phyloP scores from a whole-genome alignment of 2,329 filamentous ascomycete genomes.

The Hortaea werneckii region DNA sequence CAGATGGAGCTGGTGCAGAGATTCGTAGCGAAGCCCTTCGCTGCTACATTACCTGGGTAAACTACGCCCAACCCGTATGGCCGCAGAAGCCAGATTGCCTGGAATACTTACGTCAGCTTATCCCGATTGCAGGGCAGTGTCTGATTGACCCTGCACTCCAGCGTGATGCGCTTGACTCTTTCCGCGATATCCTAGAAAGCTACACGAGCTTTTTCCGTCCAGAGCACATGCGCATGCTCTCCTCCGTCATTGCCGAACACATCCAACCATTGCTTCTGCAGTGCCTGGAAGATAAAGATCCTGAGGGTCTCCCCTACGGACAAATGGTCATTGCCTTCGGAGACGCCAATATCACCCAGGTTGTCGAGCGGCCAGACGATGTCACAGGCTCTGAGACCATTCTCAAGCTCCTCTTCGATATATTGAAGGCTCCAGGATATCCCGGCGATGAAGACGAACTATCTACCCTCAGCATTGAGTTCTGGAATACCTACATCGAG shows the following conservation, averaged over 20 bases:
- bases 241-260: slow-evolving; percentile 48
- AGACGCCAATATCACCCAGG: slow-evolving; percentile 51
- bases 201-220: slow-evolving; percentile 53
- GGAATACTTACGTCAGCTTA: slow-evolving; percentile 48
- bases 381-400: slow-evolving; percentile 43
- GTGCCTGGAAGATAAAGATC: slow-evolving; percentile 48
- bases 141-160: slow-evolving; percentile 50
- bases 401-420: slow-evolving; percentile 46
- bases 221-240: slow-evolving; percentile 48
- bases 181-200: slow-evolving; percentile 54
- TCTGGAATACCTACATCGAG: slow-evolving; percentile 71
- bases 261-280: slow-evolving; percentile 39
- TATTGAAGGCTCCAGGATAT: slow-evolving; percentile 56
- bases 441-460: slow-evolving; percentile 64
- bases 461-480: slow-evolving; percentile 64
- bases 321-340: slow-evolving; percentile 59
- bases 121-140: slow-evolving; percentile 50
- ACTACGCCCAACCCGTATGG: slow-evolving; percentile 59
- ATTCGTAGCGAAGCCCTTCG: slow-evolving; percentile 21
- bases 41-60: slow-evolving; percentile 51
- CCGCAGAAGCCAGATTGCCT: slow-evolving; percentile 48
- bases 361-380: slow-evolving; percentile 46
- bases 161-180: slow-evolving; percentile 51
- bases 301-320: slow-evolving; percentile 49
- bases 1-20: neutral